Base-by-base conservation (phyloP, 1,284 basidiomycete species). In the Moesziomyces sp. region DNA sequence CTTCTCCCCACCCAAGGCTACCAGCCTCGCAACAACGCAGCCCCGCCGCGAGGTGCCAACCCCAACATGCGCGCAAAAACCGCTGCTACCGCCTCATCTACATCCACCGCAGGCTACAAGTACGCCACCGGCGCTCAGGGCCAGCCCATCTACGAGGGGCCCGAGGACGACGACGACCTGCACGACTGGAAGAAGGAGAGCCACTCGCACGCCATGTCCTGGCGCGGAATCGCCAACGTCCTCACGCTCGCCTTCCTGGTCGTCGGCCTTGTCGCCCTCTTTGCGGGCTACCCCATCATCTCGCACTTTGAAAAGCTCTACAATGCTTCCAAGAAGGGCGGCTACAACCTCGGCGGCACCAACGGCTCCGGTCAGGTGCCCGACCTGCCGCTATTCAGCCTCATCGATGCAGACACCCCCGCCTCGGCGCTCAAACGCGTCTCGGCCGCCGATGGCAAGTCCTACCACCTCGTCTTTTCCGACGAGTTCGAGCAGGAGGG, bases 311-410 rank as follows among this genome's bases (percentile, higher is more conserved):
- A 68, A 26, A 61, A 68, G 44, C 8, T 56, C 42, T 53, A 44
- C 38, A 16, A 38, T 6, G 42, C 52, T 3, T 58, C 38, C 52
- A 66, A 21, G 19, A 66, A 62, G 24, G 61, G 52, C 18, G 74
- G 70, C 34, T 77, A 58, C 64, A 92, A 92, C 77, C 79, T 93
- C 19, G 92, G 92, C 28, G 92, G 92, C 73, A 88, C 76, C 40
- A 80, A 80, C 53, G 78, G 78, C 23, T 76, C 74, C 3, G 78
- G 78, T 16, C 79, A 81, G 60, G 67, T 79, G n/a, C 78, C 79
- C 8, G 66, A 67, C n/a, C 52, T 77, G 26, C 76, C 75, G 1
- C 59, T 71, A 19, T 64, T 60, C 47, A 65, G 51, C 19, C 58
- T 80, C 11, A 60, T 80, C 46, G 78, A 80, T 43, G 26, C 30